Base-by-base conservation (phyloP, 768 basidiomycete genomes). In the Calocybe indica region DNA sequence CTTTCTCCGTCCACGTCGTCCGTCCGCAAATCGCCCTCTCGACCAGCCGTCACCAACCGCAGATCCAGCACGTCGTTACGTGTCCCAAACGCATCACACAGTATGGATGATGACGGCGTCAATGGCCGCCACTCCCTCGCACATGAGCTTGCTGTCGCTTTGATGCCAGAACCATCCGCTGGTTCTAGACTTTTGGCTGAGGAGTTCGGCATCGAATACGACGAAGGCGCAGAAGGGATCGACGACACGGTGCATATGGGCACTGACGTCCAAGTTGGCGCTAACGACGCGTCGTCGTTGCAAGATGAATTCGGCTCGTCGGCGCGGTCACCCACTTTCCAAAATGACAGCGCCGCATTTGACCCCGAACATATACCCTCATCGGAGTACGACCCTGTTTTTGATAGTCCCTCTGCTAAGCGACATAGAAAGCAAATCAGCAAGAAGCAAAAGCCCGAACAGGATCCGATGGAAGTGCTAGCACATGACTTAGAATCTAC, bases 191-290 rank as follows among this genome's bases (percentile, higher is more conserved):
- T 90, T 31, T 72, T 92, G 5, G 87, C 87, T 9, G 90, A 92
- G 65, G 91, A 92, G 63, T 88, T 92, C 53, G 90, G 90, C 7
- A 84, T 92, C 52, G 90, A 92, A 59, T 91, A 87, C 54, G 90
- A 92, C 52, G 88, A 90, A 60, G 88, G 86, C 39, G 86, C 85
- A 29, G 87, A 90, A 65, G 87, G 85, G 35, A 87, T 85, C 47
- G 89, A 87, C 58, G 79, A 78, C 48, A 62, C 59, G 6, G 42
- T 48, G 15, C 54, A 57, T 43, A 62, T 67, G 34, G 53, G 56
- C 30, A 58, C 66, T 9, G 58, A 60, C 10, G 67, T 65, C 37
- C 48, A 55, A 29, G 58, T 62, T 43, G 62, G 50, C 2, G 49
- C 68, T 14, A 49, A 55, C 30, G 58, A 62, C 42, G 61, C 50